Percentiles rank a stretch among this genome's conserved stretches.
phyloP scores from a whole-genome alignment of 495 filamentous ascomycete species.

The Penicillium nucicola region DNA sequence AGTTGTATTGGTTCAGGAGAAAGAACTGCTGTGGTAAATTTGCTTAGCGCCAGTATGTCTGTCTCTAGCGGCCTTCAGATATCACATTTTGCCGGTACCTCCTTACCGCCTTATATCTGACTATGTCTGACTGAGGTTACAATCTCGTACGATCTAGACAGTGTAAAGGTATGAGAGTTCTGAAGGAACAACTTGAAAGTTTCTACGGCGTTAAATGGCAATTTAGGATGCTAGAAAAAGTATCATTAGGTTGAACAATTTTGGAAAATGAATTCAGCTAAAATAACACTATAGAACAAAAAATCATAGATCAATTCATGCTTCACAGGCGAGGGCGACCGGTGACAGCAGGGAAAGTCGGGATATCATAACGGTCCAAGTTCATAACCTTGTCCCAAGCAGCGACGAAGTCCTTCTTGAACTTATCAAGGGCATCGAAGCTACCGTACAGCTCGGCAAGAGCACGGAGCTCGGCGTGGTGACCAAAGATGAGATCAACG shows the following conservation, averaged over 20 bases:
- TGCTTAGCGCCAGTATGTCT: too few species aligned
- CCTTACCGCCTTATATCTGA: too few species aligned
- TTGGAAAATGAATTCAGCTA: not conserved
- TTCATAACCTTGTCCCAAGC: slow-evolving; percentile 73
- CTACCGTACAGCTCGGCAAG: slow-evolving; percentile 63
- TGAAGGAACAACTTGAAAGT: too few species aligned
- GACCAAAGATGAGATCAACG: slow-evolving; percentile 66
- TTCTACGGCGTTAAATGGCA: too few species aligned
- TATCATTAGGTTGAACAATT: not conserved
- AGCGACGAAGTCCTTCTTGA: slow-evolving; percentile 65
- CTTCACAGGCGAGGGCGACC: slow-evolving; percentile 27
- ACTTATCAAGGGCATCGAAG: slow-evolving; percentile 52
- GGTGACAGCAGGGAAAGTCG: slow-evolving; percentile 7
- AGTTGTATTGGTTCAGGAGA: too few species aligned
- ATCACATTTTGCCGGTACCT: too few species aligned
- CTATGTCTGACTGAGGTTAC: too few species aligned
- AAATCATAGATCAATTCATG: not conserved
- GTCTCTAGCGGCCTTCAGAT: too few species aligned
- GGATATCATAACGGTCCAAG: slow-evolving; percentile 62
- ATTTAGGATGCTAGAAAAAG: too few species aligned
- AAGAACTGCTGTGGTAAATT: too few species aligned
- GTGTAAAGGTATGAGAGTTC: too few species aligned
- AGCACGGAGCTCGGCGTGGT: slow-evolving; percentile 67
- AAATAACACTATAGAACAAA: not conserved
- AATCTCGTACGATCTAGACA: too few species aligned